Percentiles rank a stretch among this genome's conserved stretches.
phyloP scores from a whole-genome alignment of 495 filamentous ascomycete species.

The Rhizodiscina lignyota region DNA sequence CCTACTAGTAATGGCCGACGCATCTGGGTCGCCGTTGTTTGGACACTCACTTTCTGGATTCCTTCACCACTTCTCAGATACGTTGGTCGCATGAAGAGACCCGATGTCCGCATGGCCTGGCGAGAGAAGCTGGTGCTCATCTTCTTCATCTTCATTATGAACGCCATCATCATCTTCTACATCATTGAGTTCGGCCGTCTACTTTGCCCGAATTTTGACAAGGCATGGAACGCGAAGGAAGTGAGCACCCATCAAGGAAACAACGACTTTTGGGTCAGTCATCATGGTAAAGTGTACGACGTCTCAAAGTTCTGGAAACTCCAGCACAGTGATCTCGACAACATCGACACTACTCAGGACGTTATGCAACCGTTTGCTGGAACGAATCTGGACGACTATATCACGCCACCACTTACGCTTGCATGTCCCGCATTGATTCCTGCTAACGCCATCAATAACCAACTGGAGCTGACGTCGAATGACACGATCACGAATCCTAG shows the following conservation, averaged over 20 bases:
- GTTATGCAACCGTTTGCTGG: conserved; percentile 67
- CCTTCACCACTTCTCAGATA: conserved; percentile 68
- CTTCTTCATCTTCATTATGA: conserved; percentile 64
- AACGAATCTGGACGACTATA: conserved; percentile 64
- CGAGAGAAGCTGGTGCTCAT: conserved; percentile 81
- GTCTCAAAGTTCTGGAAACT: conserved; percentile 70
- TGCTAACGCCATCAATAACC: conserved; percentile 29
- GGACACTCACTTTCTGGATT: conserved; percentile 87
- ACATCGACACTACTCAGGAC: conserved; percentile 37
- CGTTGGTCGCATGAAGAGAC: conserved; percentile 89
- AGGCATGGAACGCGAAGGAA: conserved; percentile 66
- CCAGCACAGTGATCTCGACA: conserved; percentile 63
- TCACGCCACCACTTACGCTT: conserved; percentile 59
- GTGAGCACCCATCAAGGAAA: conserved; percentile 51
- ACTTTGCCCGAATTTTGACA: conserved; percentile 82
- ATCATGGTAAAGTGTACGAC: conserved; percentile 84
- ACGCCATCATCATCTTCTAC: conserved; percentile 77
- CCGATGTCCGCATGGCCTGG: conserved; percentile 95
- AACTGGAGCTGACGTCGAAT: conserved; percentile 40
- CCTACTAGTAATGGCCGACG: conserved; percentile 44
- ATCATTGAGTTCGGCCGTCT: conserved; percentile 74
- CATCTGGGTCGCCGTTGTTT: conserved; percentile 65
- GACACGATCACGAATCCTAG: conserved; percentile 31
- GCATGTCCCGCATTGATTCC: conserved; percentile 56
- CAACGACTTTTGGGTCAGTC: conserved; percentile 75